phyloP scores from a whole-genome alignment of 1,139 yeast genomes.

The Saccharomycopsis hybrid region DNA sequence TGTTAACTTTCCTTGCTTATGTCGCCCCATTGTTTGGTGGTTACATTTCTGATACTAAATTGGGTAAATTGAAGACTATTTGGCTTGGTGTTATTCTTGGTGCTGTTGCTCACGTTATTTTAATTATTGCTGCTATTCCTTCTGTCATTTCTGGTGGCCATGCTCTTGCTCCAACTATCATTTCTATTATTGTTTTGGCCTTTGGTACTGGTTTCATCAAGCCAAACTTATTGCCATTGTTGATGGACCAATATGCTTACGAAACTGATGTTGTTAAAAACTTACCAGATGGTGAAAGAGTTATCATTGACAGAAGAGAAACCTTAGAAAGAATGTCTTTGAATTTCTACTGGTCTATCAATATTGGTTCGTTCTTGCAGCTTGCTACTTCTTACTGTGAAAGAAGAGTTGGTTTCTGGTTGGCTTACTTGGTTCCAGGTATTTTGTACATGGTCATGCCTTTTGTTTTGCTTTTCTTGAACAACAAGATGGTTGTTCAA shows the following conservation, averaged over 20 bases:
- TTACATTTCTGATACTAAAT: constrained; percentile 64
- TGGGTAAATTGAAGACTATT: constrained; percentile 70
- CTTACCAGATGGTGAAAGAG: constrained; percentile 55
- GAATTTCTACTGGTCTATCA: constrained; percentile 74
- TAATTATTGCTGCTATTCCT: constrained; percentile 71
- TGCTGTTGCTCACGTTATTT: constrained; percentile 53
- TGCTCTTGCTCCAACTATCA: constrained; percentile 47
- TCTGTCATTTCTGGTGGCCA: constrained; percentile 41
- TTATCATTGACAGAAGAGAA: constrained; percentile 63
- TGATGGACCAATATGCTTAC: constrained; percentile 67
- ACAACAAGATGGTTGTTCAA: constrained; percentile 34
- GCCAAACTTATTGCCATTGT: constrained; percentile 69
- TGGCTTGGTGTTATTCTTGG: constrained; percentile 54
- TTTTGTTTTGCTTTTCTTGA: constrained; percentile 35
- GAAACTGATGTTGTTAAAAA: constrained; percentile 53
- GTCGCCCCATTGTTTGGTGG: constrained; percentile 77
- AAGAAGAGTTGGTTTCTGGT: constrained; percentile 68
- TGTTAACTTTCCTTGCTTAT: constrained; percentile 80
- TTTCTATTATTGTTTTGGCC: constrained; percentile 63
- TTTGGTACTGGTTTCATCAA: constrained; percentile 80
- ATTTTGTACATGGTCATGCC: constrained; percentile 45
- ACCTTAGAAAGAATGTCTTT: constrained; percentile 72
- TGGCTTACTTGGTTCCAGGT: constrained; percentile 59
- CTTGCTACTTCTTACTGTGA: constrained; percentile 74
- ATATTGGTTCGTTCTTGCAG: constrained; percentile 72